A percentile compares a stretch with the other conserved stretches of the same genome.
Evolutionary conservation across 441 rosid genomes (phyloP).

Genomic region (Adansonia grandidieri): DNA sequence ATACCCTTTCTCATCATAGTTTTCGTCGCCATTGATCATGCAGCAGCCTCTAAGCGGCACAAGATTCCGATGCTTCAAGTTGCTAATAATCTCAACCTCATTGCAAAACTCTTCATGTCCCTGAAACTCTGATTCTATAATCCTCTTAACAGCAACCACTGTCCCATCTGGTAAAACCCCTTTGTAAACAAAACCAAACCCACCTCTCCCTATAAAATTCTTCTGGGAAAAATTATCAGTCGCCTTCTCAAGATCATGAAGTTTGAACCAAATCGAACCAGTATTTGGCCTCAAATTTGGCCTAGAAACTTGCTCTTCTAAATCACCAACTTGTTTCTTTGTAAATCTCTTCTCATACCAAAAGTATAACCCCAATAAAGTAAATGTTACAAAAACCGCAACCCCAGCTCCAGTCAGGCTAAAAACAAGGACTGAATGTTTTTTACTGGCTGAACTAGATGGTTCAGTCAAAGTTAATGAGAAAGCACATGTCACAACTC

Average conservation of each 20-base stretch:
- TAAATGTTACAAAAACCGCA: constrained; percentile 52
- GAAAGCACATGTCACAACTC: constrained; percentile 63
- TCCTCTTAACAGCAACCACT: constrained; percentile 71
- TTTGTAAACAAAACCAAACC: constrained; percentile 81
- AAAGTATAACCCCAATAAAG: constrained; percentile 60
- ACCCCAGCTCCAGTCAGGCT: constrained; percentile 68
- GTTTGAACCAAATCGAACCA: constrained; percentile 87
- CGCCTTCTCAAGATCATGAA: constrained; percentile 79
- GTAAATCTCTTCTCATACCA: constrained; percentile 56
- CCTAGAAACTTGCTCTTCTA: constrained; percentile 62
- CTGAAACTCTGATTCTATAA: constrained; percentile 79
- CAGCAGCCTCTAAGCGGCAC: constrained; percentile 91
- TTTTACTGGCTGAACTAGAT: constrained; percentile 35
- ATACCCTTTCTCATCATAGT: constrained; percentile 37
- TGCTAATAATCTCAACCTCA: constrained; percentile 93
- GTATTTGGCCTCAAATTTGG: constrained; percentile 79
- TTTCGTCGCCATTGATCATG: constrained; percentile 55
- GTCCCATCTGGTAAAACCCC: constrained; percentile 77
- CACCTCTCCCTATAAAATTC: constrained; percentile 88
- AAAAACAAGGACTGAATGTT: constrained; percentile 51
- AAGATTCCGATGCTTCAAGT: constrained; percentile 85
- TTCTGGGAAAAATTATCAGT: constrained; percentile 67
- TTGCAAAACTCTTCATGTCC: constrained; percentile 86
- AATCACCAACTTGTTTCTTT: constrained; percentile 39
- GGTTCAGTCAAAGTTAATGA: constrained; percentile 49